A percentile compares a stretch with the other conserved stretches of the same genome.
These are phyloP conservation scores for Fusarium sarcochroum DNA, from an alignment of 2,329 filamentous ascomycete species.

Conservation along the genomic window DNA sequence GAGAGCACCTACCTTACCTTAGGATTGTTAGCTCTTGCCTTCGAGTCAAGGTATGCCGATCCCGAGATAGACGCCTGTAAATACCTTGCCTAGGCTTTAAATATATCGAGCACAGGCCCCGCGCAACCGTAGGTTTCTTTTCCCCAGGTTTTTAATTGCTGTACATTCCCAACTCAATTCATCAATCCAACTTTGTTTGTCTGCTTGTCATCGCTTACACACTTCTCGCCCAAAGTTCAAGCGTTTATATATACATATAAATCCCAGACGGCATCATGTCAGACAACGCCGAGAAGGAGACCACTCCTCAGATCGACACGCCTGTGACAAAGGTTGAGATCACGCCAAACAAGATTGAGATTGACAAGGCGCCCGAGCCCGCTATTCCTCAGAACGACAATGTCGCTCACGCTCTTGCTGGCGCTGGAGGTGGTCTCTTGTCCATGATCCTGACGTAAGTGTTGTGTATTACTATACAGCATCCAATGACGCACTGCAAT, in stretches of 20 bases:
- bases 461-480: not conserved
- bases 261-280: constrained; percentile 31
- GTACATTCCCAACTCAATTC: constrained; percentile 24
- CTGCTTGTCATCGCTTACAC: constrained; percentile 10
- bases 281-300: constrained; percentile 42
- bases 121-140: constrained; percentile 20
- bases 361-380: constrained; percentile 64
- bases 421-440: constrained; percentile 91
- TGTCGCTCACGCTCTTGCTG: constrained; percentile 93
- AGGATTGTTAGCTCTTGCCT: constrained; percentile 1
- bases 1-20: constrained; percentile 4
- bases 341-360: constrained; percentile 29
- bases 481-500: constrained; percentile 20
- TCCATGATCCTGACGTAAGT: constrained; percentile 94
- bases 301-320: constrained; percentile 37
- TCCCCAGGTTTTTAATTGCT: constrained; percentile 35
- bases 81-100: constrained; percentile 6
- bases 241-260: constrained; percentile 8
- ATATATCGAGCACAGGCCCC: constrained; percentile 40
- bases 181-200: constrained; percentile 18
- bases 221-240: constrained; percentile 27
- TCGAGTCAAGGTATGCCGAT: constrained; percentile 34
- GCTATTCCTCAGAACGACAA: constrained; percentile 89
- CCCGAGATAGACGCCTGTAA: constrained; percentile 29
- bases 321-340: constrained; percentile 42